phyloP scores from a whole-genome alignment of 306 rosid genomes.

The Cucumis melo region DNA sequence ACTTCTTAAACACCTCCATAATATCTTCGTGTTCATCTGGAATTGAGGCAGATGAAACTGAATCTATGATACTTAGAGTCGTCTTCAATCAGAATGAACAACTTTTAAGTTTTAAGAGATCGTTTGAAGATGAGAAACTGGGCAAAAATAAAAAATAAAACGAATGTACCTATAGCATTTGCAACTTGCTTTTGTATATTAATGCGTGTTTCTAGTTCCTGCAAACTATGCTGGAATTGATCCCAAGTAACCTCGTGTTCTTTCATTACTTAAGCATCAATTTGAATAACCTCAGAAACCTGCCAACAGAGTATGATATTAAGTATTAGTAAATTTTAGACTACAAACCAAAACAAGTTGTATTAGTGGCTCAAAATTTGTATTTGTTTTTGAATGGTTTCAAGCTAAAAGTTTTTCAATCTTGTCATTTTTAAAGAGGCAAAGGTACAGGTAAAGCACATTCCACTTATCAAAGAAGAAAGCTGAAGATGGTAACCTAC shows the following conservation, averaged over 20 bases:
- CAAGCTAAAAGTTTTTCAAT: neutral
- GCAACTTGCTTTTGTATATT: constrained; percentile 71
- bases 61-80: constrained; percentile 32
- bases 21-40: constrained; percentile 55
- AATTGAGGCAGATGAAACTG: constrained; percentile 25
- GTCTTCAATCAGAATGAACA: neutral
- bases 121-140: neutral
- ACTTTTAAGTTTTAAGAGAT: neutral
- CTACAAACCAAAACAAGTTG: constrained; percentile 4
- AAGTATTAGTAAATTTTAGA: neutral
- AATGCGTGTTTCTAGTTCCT: constrained; percentile 67
- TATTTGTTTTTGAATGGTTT: neutral
- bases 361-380: neutral
- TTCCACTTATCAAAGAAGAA: neutral
- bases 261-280: constrained; percentile 71
- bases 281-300: constrained; percentile 85
- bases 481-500: constrained; percentile 11
- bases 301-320: constrained; percentile 18
- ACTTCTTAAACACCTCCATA: constrained; percentile 61
- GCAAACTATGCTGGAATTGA: constrained; percentile 56
- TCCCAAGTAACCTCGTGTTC: constrained; percentile 53
- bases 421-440: no score
- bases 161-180: constrained; percentile 42
- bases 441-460: neutral
- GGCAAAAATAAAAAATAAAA: neutral